Base-by-base conservation (phyloP, 257 asterid genomes). In the Gynochthodes officinalis region DNA sequence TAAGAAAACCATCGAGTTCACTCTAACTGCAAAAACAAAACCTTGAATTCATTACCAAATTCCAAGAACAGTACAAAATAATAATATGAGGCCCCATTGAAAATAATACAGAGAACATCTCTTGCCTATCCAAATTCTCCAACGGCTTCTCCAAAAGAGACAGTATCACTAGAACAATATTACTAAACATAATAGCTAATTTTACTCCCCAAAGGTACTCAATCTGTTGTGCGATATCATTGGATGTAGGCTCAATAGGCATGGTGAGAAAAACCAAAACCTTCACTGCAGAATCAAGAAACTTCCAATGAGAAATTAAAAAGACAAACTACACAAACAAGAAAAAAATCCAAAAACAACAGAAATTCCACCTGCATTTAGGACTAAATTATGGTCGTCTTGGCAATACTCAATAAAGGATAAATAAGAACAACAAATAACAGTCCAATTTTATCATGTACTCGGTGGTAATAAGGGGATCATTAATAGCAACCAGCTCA, bases 41-140 rank as follows among this genome's bases (percentile, higher is more conserved):
- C 11, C 70, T 40, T 50, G 39, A 66, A 66, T 28, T 15, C 30
- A 32, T n/a, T 30, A 48, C n/a, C n/a, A n/a, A n/a, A n/a, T n/a
- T n/a, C n/a, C n/a, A n/a, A n/a, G n/a, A n/a, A n/a, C n/a, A n/a
- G n/a, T n/a, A n/a, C n/a, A n/a, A n/a, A n/a, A n/a, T n/a, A n/a
- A n/a, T n/a, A n/a, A n/a, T n/a, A n/a, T n/a, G n/a, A n/a, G n/a
- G n/a, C n/a, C n/a, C n/a, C n/a, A n/a, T n/a, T n/a, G n/a, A n/a
- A n/a, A n/a, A 19, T 50, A 25, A 48, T 25, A 49, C 19, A 57
- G 5, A 72, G 69, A 78, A 33, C 74, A 67, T 64, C 64, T 75
- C 82, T 84, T 62, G 90, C 98, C 86, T 80, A 74, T 88, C 97
- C 23, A 93, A 80, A 82, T 93, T 86, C 78, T 93, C 96, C 33